Base-by-base conservation (phyloP, 2,329 filamentous ascomycete species). In the Aspergillus neoniger region DNA sequence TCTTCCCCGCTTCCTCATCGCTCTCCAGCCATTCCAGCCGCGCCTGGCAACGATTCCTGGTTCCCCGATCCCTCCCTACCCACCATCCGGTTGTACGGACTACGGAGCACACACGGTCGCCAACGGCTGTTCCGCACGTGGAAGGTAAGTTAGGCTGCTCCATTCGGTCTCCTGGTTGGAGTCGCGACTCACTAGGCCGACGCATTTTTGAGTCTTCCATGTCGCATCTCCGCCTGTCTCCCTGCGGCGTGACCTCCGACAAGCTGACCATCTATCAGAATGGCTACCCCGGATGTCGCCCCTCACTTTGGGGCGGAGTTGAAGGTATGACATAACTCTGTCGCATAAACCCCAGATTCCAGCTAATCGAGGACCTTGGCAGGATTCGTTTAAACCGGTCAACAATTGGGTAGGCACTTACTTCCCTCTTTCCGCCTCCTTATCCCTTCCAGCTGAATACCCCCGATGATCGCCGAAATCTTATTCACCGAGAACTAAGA, bases 321-420 rank as follows among this genome's bases (percentile, higher is more conserved):
- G 76, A 98, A 96, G 90, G 92, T 93, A 81, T 19, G 43, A 44
- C 1, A 21, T 30, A 23, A 6, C 23, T 9, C 5, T 2, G 3
- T 17, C 25, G 15, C 12, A 52, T n/a, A 15, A 28, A 39, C 2
- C 21, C 10, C 1, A 10, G 25, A 14, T 25, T 23, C 38, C 53
- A 64, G 79, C 67, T 67, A 65, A 71, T 57, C 17, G 30, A 25
- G 12, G 65, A 30, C 59, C 44, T 55, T 25, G n/a, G 60, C 73
- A 97, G 92, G 95, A 99, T 87, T 91, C 91, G 74, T 99, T 97
- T 84, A 97, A 96, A 79, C 87, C 92, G 17, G 92, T 96, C 75
- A 97, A 93, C 79, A 87, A 85, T 70, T 99, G 95, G 95, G 86
- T 88, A 82, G 67, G 79, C 70, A 36, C 32, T 36, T 36, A 36